A percentile compares a stretch with the other conserved stretches of the same genome.
phyloP scores from a whole-genome alignment of 305 asterid genomes.

The Petunia hybrid region DNA sequence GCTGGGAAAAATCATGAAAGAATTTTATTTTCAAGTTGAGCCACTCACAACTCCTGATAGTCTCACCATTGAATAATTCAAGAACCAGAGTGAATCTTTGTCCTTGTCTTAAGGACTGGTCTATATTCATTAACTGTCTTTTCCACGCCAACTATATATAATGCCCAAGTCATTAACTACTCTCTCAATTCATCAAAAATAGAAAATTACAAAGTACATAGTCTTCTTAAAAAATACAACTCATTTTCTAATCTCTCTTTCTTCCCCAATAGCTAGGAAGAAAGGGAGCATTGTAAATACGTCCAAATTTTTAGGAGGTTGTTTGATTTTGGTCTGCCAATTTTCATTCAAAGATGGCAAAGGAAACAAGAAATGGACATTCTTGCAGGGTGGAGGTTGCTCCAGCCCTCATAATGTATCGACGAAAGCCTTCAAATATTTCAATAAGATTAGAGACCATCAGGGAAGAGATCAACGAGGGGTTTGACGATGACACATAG shows the following conservation, averaged over 20 bases:
- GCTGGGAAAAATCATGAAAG: too few relatives aligned
- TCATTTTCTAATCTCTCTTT: conserved; percentile 12
- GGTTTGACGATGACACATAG: conserved; percentile 26
- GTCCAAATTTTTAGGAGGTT: background rate
- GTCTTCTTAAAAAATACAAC: background rate
- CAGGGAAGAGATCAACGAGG: conserved; percentile 40
- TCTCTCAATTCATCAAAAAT: background rate
- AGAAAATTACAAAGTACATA: background rate
- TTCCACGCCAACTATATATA: background rate
- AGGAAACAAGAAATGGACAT: conserved; percentile 19
- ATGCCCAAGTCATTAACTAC: background rate
- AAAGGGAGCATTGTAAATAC: conserved; percentile 20
- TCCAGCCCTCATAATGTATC: conserved; percentile 34
- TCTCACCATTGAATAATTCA: conserved; percentile 1
- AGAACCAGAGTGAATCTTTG: background rate
- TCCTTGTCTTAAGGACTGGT: background rate
- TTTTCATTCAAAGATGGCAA: conserved; percentile 16
- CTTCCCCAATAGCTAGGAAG: conserved; percentile 28
- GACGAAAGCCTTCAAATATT: conserved; percentile 33
- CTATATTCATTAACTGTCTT: background rate
- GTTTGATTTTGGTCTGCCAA: background rate
- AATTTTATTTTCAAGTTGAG: background rate
- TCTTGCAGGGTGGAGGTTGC: conserved; percentile 40
- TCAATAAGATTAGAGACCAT: conserved; percentile 40
- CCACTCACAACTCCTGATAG: background rate